phyloP scores from a whole-genome alignment of 148 eudicot genomes.

The Oxyria digyna region DNA sequence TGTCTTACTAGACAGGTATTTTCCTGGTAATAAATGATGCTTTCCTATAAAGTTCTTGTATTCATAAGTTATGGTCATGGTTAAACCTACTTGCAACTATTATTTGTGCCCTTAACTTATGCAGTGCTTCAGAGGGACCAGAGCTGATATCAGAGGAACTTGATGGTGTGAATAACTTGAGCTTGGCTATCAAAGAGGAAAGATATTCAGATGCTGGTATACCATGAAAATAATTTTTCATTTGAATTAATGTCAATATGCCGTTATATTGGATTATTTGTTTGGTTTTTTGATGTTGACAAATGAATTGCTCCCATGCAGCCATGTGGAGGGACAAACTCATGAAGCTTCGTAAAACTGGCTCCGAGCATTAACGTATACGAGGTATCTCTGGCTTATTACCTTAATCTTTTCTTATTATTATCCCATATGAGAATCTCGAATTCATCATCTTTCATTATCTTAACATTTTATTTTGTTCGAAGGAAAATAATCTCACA shows the following conservation, averaged over 20 bases:
- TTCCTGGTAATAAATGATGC: neutral
- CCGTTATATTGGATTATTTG: neutral
- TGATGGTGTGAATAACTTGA: slow-evolving; percentile 38
- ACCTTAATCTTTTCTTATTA: neutral
- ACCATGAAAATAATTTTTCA: neutral
- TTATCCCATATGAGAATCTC: neutral
- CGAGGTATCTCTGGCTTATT: neutral
- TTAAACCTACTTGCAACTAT: neutral
- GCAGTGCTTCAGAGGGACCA: slow-evolving; percentile 66
- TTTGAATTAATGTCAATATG: too few species aligned
- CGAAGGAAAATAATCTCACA: too few species aligned
- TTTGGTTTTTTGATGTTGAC: neutral
- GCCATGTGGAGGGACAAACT: slow-evolving; percentile 69
- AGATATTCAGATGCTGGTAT: slow-evolving; percentile 77
- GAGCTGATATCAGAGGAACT: slow-evolving; percentile 54
- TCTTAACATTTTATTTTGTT: neutral
- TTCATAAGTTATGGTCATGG: neutral
- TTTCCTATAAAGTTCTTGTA: neutral
- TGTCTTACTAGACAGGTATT: slow-evolving; percentile 60
- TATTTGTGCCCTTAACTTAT: slow-evolving; percentile 3
- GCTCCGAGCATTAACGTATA: neutral
- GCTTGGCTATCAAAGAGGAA: slow-evolving; percentile 54
- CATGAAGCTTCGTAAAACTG: slow-evolving; percentile 21
- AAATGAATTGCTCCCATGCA: slow-evolving; percentile 15
- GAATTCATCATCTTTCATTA: neutral